These are phyloP conservation scores for Vitis riparia DNA, from an alignment of 164 flowering plant genomes.

Conservation along the genomic window DNA sequence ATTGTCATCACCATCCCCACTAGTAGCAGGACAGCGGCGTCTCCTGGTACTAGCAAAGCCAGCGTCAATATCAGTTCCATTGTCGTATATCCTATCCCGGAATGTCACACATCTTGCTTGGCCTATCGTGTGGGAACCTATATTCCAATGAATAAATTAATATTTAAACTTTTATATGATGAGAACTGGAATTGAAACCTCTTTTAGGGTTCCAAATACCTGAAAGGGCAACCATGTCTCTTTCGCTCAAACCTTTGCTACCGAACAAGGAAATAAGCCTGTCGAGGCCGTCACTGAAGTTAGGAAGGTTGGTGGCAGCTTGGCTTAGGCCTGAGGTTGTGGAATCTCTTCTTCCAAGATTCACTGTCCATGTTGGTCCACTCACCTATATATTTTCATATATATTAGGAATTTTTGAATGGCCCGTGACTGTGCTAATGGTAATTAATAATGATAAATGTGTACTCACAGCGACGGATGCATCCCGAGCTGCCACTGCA, in stretches of 20 bases:
- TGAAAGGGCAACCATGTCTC: conserved; percentile 53
- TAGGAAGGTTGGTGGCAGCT: conserved; percentile 40
- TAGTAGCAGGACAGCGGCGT: conserved; percentile 27
- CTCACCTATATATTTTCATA: conserved; percentile 13
- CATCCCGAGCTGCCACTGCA: conserved; percentile 38
- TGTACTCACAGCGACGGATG: conserved; percentile 25
- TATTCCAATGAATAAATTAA: conserved; percentile 30
- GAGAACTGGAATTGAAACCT: neutral
- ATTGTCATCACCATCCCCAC: conserved; percentile 24
- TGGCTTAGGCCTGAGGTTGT: conserved; percentile 27
- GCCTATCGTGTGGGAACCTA: conserved; percentile 53
- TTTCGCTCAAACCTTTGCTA: conserved; percentile 27
- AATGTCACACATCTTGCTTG: conserved; percentile 44
- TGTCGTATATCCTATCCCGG: conserved; percentile 35
- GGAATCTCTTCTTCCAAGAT: conserved; percentile 52
- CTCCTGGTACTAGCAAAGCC: conserved; percentile 33
- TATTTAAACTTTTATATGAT: neutral
- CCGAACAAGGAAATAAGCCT: conserved; percentile 28
- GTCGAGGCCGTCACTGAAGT: conserved; percentile 9
- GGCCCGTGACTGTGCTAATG: too few relatives aligned
- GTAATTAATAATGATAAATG: neutral
- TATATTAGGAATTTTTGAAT: too few relatives aligned
- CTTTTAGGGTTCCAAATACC: conserved; percentile 14
- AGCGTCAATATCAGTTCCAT: conserved; percentile 39
- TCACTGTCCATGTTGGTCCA: conserved; percentile 53